phyloP scores from a whole-genome alignment of 2,329 filamentous ascomycete genomes.

The Talaromyces albobiverticillius region DNA sequence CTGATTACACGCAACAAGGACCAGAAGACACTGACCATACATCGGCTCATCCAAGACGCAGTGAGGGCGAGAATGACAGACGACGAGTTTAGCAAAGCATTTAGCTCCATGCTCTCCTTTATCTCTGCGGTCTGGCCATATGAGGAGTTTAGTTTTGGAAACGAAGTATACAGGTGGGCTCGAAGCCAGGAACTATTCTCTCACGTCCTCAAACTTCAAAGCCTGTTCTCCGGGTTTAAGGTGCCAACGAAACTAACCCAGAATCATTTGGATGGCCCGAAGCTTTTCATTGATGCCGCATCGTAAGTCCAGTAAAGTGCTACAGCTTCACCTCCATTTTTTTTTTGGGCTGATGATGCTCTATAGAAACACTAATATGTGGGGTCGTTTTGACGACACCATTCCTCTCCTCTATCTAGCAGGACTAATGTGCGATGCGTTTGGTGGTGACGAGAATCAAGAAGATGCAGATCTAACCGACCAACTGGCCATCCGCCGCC shows the following conservation, averaged over 20 bases:
- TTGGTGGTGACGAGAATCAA: neutral
- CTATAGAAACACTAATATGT: neutral
- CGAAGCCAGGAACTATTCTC: conserved; percentile 3
- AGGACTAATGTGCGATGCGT: neutral
- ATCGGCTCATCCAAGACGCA: conserved; percentile 7
- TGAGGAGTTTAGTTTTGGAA: conserved; percentile 7
- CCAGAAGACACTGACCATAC: neutral
- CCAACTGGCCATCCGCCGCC: neutral
- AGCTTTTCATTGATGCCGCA: conserved; percentile 6
- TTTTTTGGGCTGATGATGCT: neutral
- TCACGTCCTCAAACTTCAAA: conserved; percentile 3
- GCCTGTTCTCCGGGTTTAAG: neutral
- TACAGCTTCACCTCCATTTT: neutral
- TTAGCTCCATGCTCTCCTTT: conserved; percentile 1
- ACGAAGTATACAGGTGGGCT: conserved; percentile 2
- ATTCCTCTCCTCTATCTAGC: neutral
- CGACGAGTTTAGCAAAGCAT: neutral
- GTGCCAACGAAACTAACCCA: neutral
- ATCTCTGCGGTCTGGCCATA: conserved; percentile 1
- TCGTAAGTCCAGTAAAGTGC: conserved; percentile 1
- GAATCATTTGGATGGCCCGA: conserved; percentile 2
- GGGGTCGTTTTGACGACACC: neutral
- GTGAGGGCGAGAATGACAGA: conserved; percentile 6
- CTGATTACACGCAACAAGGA: neutral
- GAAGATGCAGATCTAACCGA: neutral